Evolutionary conservation across 1,284 basidiomycete species (phyloP).

Genomic region (Moesziomyces sp.): DNA sequence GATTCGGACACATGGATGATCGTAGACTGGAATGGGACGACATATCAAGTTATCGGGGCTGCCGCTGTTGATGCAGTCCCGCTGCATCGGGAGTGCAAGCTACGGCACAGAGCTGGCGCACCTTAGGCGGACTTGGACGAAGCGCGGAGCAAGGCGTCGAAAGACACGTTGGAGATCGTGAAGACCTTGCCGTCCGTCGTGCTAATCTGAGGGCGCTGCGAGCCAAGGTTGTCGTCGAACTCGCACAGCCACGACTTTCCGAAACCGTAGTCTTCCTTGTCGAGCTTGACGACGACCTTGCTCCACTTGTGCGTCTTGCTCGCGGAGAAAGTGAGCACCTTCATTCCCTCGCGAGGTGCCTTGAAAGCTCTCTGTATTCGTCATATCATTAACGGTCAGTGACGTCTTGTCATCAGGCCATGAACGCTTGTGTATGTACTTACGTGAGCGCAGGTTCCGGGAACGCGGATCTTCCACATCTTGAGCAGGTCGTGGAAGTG

Average conservation of each 20-base stretch:
- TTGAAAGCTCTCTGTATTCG: neutral
- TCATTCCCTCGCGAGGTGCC: conserved; percentile 1
- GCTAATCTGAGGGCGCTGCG: neutral
- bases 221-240: neutral
- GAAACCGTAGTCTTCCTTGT: neutral
- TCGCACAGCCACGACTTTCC: neutral
- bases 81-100: too few species aligned
- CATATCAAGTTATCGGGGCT: too few species aligned
- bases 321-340: conserved; percentile 3
- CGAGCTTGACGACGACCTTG: conserved; percentile 2
- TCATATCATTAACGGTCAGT: too few species aligned
- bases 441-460: conserved; percentile 6
- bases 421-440: neutral
- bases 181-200: neutral
- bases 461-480: conserved; percentile 6
- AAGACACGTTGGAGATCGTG: conserved; percentile 1
- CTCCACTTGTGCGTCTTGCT: conserved; percentile 2
- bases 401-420: too few species aligned
- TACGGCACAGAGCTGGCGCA: too few species aligned
- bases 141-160: neutral
- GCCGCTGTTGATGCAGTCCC: too few species aligned
- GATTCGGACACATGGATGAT: too few species aligned
- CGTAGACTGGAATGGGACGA: too few species aligned
- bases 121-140: too few species aligned
- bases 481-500: conserved; percentile 2